These are phyloP conservation scores for Xenoacremonium recifei DNA, from an alignment of 2,329 filamentous ascomycete genomes.

Conservation along the genomic window DNA sequence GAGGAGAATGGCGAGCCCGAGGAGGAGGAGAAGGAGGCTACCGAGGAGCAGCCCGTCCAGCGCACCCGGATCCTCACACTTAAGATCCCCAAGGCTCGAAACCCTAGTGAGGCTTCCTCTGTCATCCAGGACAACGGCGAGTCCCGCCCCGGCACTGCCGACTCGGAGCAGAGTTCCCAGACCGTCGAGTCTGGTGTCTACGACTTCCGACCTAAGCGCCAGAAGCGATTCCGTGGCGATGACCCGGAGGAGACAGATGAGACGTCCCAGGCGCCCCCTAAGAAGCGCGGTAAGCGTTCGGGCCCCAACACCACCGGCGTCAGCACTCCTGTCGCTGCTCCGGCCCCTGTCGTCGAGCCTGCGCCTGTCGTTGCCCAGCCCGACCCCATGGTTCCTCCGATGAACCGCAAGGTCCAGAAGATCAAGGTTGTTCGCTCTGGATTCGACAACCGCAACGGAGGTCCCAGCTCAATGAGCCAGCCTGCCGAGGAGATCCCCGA, in stretches of 20 bases:
- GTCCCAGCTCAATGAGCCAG: slow-evolving; percentile 20
- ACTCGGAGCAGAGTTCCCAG: slow-evolving; percentile 49
- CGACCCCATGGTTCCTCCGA: slow-evolving; percentile 18
- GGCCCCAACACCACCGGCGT: slow-evolving; percentile 10
- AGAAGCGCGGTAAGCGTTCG: slow-evolving; percentile 36
- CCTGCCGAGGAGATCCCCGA: slow-evolving; percentile 31
- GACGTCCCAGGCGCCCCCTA: slow-evolving; percentile 34
- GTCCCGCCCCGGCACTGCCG: slow-evolving; percentile 51
- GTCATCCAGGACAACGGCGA: slow-evolving; percentile 42
- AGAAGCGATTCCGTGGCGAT: slow-evolving; percentile 52
- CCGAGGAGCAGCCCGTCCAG: slow-evolving; percentile 7
- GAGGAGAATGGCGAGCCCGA: slow-evolving; percentile 6
- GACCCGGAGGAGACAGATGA: slow-evolving; percentile 40
- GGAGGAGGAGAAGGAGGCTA: neutral
- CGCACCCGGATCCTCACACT: slow-evolving; percentile 34
- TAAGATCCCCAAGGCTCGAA: slow-evolving; percentile 41
- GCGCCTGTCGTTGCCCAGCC: slow-evolving; percentile 16
- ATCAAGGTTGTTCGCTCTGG: slow-evolving; percentile 36
- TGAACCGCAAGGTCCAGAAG: slow-evolving; percentile 34
- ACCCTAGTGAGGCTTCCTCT: slow-evolving; percentile 36
- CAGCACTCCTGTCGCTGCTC: slow-evolving; percentile 5
- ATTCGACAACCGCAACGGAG: slow-evolving; percentile 21
- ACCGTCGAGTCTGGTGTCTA: slow-evolving; percentile 51
- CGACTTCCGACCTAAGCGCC: slow-evolving; percentile 54
- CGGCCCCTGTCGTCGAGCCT: slow-evolving; percentile 14